Conservation (phyloP, 352 stramenopile genomes). For the Aphanomyces euteiches region DNA sequence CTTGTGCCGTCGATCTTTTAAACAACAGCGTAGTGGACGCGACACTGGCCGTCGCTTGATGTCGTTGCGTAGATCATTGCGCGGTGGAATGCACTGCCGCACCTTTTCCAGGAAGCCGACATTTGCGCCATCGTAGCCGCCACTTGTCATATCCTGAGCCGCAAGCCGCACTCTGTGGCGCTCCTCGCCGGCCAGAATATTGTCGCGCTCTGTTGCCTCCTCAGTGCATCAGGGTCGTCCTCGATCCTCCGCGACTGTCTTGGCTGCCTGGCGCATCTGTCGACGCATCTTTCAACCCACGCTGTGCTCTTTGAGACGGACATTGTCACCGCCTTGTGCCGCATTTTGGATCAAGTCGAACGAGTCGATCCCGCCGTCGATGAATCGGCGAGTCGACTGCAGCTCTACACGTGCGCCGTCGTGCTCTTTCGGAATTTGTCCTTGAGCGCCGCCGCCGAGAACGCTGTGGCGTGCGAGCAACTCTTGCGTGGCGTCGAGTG, state of each 20-base stretch:
- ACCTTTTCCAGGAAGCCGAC: slow-evolving; percentile 48
- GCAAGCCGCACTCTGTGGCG: neutral
- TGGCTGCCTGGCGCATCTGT: slow-evolving; percentile 17
- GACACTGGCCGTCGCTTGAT: neutral
- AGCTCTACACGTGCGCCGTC: slow-evolving; percentile 6
- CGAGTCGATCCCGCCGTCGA: neutral
- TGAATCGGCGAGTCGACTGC: neutral
- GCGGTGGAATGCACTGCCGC: slow-evolving; percentile 39
- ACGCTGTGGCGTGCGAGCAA: slow-evolving; percentile 48
- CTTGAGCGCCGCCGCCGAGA: slow-evolving; percentile 39
- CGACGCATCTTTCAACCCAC: slow-evolving; percentile 18
- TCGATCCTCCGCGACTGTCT: slow-evolving; percentile 16
- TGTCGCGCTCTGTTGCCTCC: slow-evolving; percentile 11
- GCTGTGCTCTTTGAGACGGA: neutral
- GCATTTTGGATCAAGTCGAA: neutral
- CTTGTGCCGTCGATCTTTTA: slow-evolving; percentile 51
- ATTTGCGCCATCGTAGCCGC: slow-evolving; percentile 51
- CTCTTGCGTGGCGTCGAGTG: slow-evolving; percentile 19
- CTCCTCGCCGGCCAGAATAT: slow-evolving; percentile 12
- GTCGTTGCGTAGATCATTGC: slow-evolving; percentile 45
- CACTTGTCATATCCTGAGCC: slow-evolving; percentile 36
- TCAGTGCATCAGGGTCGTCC: neutral
- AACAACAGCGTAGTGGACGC: slow-evolving; percentile 40
- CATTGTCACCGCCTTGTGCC: neutral
- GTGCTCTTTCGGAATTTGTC: slow-evolving; percentile 21